Evolutionary conservation across 169 alveolate genomes (phyloP).

Genomic region (Plasmodium yoelii): DNA sequence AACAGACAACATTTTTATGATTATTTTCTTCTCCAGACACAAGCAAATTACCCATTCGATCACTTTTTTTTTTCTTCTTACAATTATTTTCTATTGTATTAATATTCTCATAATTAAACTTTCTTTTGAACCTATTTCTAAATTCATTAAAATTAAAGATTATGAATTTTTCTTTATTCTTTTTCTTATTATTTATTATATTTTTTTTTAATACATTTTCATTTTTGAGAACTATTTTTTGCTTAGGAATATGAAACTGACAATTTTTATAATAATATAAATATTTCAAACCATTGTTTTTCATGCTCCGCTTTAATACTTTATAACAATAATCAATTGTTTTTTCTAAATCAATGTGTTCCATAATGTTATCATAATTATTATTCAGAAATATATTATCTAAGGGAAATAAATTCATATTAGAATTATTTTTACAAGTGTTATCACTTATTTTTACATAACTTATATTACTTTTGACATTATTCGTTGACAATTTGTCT

Average conservation of each 20-base stretch:
- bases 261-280: conserved; percentile 39
- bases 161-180: conserved; percentile 7
- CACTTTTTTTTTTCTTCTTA: neutral
- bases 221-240: conserved; percentile 8
- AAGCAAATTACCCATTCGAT: neutral
- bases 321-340: conserved; percentile 70
- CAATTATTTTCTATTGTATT: neutral
- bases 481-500: no score
- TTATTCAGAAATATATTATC: neutral
- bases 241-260: neutral
- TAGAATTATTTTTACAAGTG: neutral
- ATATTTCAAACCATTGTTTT: conserved; percentile 17
- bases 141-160: conserved; percentile 19
- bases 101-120: neutral
- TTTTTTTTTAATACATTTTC: neutral
- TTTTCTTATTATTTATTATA: conserved; percentile 4
- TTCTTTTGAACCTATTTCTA: neutral
- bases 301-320: conserved; percentile 26
- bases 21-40: no score
- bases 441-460: neutral
- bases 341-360: conserved; percentile 60
- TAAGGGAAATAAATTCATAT: neutral
- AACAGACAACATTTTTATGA: no score
- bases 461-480: no score
- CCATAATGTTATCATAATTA: conserved; percentile 8